These are phyloP conservation scores for Tilletia setariae DNA, from an alignment of 1,284 basidiomycete genomes.

Conservation along the genomic window DNA sequence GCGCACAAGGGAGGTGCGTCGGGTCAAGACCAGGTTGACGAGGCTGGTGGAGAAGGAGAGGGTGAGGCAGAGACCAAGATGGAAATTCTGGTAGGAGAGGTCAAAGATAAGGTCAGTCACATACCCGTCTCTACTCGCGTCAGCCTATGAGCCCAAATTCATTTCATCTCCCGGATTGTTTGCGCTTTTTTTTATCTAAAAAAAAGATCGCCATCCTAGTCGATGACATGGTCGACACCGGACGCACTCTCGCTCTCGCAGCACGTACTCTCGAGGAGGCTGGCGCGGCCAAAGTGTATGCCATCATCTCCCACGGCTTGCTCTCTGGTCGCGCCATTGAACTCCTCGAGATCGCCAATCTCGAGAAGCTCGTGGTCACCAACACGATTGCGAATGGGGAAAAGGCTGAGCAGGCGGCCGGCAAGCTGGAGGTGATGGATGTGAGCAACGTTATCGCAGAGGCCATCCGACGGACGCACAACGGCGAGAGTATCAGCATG, in stretches of 20 bases:
- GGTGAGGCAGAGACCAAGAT: slow-evolving; percentile 61
- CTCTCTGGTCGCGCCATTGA: slow-evolving; percentile 80
- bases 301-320: slow-evolving; percentile 86
- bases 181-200: too few relatives aligned
- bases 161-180: background rate
- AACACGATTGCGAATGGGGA: slow-evolving; percentile 69
- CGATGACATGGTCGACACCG: slow-evolving; percentile 98
- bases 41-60: slow-evolving; percentile 28
- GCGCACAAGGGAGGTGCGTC: slow-evolving; percentile 1
- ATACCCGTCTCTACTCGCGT: background rate
- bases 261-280: slow-evolving; percentile 79
- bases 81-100: slow-evolving; percentile 96
- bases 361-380: slow-evolving; percentile 83
- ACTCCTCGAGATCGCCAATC: slow-evolving; percentile 71
- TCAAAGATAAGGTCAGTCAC: slow-evolving; percentile 73
- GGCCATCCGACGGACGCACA: slow-evolving; percentile 92
- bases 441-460: slow-evolving; percentile 87
- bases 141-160: too few relatives aligned
- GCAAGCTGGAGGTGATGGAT: slow-evolving; percentile 67
- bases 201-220: slow-evolving; percentile 71
- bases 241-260: slow-evolving; percentile 79
- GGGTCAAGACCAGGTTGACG: slow-evolving; percentile 2
- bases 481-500: slow-evolving; percentile 68
- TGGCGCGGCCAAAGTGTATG: slow-evolving; percentile 83
- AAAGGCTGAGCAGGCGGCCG: slow-evolving; percentile 56